These are phyloP conservation scores for Cercospora nicotianae DNA, from an alignment of 2,329 filamentous ascomycete genomes.

Conservation along the genomic window DNA sequence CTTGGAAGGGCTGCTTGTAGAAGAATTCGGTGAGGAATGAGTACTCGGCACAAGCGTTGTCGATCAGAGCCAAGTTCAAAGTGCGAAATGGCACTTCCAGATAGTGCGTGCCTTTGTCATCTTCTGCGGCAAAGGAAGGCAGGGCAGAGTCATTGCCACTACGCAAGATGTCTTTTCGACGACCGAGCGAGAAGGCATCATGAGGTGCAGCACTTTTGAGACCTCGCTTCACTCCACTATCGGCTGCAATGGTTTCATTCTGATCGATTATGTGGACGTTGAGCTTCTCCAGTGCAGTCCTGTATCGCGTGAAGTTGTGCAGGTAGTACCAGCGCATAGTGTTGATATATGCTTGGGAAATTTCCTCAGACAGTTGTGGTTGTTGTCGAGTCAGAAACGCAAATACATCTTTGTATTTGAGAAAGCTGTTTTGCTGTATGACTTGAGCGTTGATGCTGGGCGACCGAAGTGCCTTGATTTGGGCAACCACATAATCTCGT, in stretches of 20 bases:
- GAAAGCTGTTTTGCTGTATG: constrained; percentile 88
- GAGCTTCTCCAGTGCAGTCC: constrained; percentile 77
- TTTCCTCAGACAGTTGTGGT: constrained; percentile 79
- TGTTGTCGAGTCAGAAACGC: constrained; percentile 82
- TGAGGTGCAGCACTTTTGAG: constrained; percentile 49
- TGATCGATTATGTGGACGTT: constrained; percentile 81
- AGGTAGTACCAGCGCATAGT: constrained; percentile 99
- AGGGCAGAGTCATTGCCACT: constrained; percentile 72
- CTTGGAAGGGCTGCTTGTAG: constrained; percentile 70
- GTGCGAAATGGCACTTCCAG: constrained; percentile 89
- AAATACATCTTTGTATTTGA: constrained; percentile 85
- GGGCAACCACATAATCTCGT: constrained; percentile 87
- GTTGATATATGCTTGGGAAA: constrained; percentile 90
- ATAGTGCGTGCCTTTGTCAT: constrained; percentile 81
- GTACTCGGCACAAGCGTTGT: constrained; percentile 94
- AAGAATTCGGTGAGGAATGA: constrained; percentile 92
- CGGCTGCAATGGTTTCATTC: constrained; percentile 70
- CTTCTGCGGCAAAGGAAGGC: constrained; percentile 86
- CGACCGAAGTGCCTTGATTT: constrained; percentile 90
- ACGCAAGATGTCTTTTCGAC: constrained; percentile 78
- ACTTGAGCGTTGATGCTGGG: constrained; percentile 97
- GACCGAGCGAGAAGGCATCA: constrained; percentile 85
- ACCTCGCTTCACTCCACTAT: constrained; percentile 53
- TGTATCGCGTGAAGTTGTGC: constrained; percentile 87
- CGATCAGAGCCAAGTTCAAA: constrained; percentile 89